Percentiles rank a stretch among this genome's conserved stretches.
Conservation (phyloP, 306 rosid species). For the Rosa lucieae region DNA sequence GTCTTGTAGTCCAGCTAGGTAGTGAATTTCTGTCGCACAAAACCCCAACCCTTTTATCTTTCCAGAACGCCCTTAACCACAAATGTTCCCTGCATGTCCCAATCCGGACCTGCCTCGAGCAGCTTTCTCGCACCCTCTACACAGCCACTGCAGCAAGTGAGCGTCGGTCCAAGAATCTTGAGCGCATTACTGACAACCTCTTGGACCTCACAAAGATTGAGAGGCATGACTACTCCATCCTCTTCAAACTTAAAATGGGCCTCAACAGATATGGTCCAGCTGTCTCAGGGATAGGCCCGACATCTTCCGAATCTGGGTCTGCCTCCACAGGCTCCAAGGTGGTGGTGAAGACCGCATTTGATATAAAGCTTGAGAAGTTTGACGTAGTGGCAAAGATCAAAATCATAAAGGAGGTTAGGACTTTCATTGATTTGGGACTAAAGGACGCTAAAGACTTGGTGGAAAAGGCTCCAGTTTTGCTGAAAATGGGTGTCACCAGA, state of each 20-base stretch:
- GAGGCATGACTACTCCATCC: slow-evolving; percentile 42
- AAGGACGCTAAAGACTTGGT: slow-evolving; percentile 55
- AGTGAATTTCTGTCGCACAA: not conserved
- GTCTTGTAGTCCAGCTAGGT: not conserved
- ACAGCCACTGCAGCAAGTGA: slow-evolving; percentile 26
- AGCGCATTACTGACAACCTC: slow-evolving; percentile 43
- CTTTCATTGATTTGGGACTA: slow-evolving; percentile 42
- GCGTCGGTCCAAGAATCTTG: slow-evolving; percentile 34
- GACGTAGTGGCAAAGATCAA: slow-evolving; percentile 48
- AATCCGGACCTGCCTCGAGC: slow-evolving; percentile 23
- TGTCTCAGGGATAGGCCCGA: slow-evolving; percentile 22
- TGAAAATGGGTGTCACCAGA: slow-evolving; percentile 44
- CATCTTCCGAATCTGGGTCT: slow-evolving; percentile 31
- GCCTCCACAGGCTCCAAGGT: slow-evolving; percentile 29
- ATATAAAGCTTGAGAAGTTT: slow-evolving; percentile 47
- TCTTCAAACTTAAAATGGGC: slow-evolving; percentile 49
- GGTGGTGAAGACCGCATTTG: slow-evolving; percentile 44
- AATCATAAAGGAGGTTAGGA: slow-evolving; percentile 50
- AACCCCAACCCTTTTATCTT: not conserved
- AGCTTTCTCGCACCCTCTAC: slow-evolving; percentile 25
- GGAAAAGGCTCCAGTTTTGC: slow-evolving; percentile 41
- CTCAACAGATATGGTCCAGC: slow-evolving; percentile 46
- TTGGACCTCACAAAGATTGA: slow-evolving; percentile 40
- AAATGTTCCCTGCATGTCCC: slow-evolving; percentile 30
- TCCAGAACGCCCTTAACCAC: slow-evolving; percentile 16